phyloP scores from a whole-genome alignment of 768 basidiomycete genomes.

The Mycena galericulata region DNA sequence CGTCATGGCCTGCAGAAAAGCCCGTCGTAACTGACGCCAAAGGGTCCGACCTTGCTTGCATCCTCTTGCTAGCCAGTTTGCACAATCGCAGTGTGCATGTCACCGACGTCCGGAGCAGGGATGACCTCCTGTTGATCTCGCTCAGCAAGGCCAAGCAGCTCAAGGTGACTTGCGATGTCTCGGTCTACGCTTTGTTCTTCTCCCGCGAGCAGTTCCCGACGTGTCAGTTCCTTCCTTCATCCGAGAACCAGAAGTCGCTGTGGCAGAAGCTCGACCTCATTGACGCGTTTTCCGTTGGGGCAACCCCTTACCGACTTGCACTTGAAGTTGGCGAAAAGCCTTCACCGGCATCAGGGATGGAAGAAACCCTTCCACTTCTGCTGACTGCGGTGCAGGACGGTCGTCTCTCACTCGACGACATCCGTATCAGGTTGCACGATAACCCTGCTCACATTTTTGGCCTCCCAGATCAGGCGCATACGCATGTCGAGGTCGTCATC shows the following conservation, averaged over 20 bases:
- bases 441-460: conserved; percentile 95
- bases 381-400: conserved; percentile 87
- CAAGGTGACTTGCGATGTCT: conserved; percentile 96
- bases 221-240: conserved; percentile 73
- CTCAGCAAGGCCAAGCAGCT: conserved; percentile 95
- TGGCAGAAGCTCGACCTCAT: conserved; percentile 89
- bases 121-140: conserved; percentile 91
- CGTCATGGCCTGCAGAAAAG: conserved; percentile 91
- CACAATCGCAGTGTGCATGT: conserved; percentile 91
- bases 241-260: conserved; percentile 81
- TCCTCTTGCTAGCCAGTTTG: conserved; percentile 93
- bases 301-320: conserved; percentile 83
- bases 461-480: conserved; percentile 86
- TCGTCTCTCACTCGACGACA: conserved; percentile 83
- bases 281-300: conserved; percentile 92
- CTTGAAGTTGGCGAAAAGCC: conserved; percentile 68
- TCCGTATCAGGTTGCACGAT: conserved; percentile 87
- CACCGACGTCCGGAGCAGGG: conserved; percentile 86
- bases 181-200: conserved; percentile 93
- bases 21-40: conserved; percentile 95
- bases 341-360: conserved; percentile 82
- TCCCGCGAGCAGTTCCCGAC: conserved; percentile 78
- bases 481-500: conserved; percentile 93
- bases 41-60: conserved; percentile 91
- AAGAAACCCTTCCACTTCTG: conserved; percentile 89